phyloP scores from a whole-genome alignment of 169 alveolate genomes.

The Eimeria sp. region DNA sequence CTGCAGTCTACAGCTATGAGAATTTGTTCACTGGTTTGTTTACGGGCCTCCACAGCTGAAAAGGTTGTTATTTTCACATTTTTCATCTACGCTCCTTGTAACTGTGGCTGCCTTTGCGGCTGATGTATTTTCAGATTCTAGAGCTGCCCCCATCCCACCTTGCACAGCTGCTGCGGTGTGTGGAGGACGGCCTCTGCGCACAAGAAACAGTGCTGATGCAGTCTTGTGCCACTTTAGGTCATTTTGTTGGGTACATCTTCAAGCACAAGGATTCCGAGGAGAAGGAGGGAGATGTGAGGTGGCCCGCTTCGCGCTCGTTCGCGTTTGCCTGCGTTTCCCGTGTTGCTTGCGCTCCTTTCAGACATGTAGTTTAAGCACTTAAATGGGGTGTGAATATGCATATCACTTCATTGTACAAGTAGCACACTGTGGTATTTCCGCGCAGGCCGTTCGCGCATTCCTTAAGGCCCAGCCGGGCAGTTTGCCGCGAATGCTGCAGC shows the following conservation, averaged over 20 bases:
- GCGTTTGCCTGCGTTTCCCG: not conserved
- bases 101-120: not conserved
- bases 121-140: constrained; percentile 61
- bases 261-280: constrained; percentile 64
- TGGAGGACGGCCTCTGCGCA: constrained; percentile 86
- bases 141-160: constrained; percentile 78
- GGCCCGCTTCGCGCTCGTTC: not conserved
- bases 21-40: not conserved
- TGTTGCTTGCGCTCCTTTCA: not conserved
- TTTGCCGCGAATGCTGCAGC: constrained; percentile 89
- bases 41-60: not conserved
- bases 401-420: not conserved
- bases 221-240: constrained; percentile 85
- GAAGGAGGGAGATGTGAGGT: constrained; percentile 75
- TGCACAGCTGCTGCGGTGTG: constrained; percentile 84
- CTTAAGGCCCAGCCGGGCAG: constrained; percentile 90
- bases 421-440: not conserved
- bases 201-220: constrained; percentile 85
- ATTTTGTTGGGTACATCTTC: constrained; percentile 81
- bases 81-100: not conserved
- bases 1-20: not conserved
- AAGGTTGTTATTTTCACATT: not conserved
- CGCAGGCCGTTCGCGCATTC: constrained; percentile 88
- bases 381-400: no score
- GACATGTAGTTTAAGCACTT: not conserved